A percentile compares a stretch with the other conserved stretches of the same genome.
Conservation (phyloP, 306 rosid genomes). For the Quercus berberidifolia region DNA sequence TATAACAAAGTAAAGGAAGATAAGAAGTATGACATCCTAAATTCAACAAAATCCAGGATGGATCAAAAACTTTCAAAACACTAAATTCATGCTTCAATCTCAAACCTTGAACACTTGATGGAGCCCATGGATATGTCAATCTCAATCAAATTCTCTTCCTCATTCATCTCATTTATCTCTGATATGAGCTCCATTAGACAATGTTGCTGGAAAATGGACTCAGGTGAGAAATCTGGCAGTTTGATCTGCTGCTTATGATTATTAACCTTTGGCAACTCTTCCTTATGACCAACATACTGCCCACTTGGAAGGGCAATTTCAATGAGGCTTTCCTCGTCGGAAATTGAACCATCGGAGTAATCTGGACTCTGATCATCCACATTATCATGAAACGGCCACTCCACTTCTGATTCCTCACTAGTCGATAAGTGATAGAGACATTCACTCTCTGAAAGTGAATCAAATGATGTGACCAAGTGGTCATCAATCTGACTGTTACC, state of each 20-base stretch:
- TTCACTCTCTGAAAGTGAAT: slow-evolving; percentile 42
- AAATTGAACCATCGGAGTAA: slow-evolving; percentile 76
- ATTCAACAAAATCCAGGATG: slow-evolving; percentile 40
- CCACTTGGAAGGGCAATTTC: slow-evolving; percentile 83
- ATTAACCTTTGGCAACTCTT: slow-evolving; percentile 19
- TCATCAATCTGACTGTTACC: not conserved
- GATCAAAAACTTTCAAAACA: slow-evolving; percentile 34
- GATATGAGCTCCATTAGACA: slow-evolving; percentile 62
- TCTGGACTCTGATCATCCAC: slow-evolving; percentile 25
- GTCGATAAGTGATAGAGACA: slow-evolving; percentile 34
- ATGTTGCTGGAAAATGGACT: slow-evolving; percentile 35
- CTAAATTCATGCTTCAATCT: slow-evolving; percentile 54
- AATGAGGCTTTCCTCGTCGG: slow-evolving; percentile 94
- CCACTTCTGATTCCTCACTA: slow-evolving; percentile 58
- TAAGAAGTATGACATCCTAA: slow-evolving; percentile 27
- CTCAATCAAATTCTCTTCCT: slow-evolving; percentile 91
- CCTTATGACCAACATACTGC: slow-evolving; percentile 38
- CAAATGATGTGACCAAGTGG: slow-evolving; percentile 16
- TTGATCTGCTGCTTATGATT: slow-evolving; percentile 31
- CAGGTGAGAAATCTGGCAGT: slow-evolving; percentile 35
- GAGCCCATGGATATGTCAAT: slow-evolving; percentile 95
- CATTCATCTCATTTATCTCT: slow-evolving; percentile 70
- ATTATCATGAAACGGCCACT: slow-evolving; percentile 29
- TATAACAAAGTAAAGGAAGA: slow-evolving; percentile 24
- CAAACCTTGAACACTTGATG: slow-evolving; percentile 93